Conservation (phyloP, 2,329 filamentous ascomycete species). For the Ascochyta pisi region DNA sequence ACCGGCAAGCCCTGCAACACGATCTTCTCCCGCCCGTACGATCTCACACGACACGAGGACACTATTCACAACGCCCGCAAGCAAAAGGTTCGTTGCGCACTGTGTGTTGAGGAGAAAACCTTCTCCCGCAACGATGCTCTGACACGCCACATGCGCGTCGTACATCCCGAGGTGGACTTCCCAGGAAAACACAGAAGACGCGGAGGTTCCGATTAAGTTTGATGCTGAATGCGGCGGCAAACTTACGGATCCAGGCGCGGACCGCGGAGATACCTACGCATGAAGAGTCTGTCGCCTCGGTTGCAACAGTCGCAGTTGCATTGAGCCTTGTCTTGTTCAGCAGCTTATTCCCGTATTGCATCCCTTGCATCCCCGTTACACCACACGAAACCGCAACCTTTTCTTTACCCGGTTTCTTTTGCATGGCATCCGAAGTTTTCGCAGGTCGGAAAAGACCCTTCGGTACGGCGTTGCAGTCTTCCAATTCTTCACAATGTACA, state of each 20-base stretch:
- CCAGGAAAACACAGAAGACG: slow-evolving; percentile 67
- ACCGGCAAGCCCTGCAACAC: slow-evolving; percentile 95
- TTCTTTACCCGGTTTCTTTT: neutral
- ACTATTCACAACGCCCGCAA: slow-evolving; percentile 96
- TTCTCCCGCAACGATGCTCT: slow-evolving; percentile 95
- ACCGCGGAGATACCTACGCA: neutral
- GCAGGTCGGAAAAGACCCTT: slow-evolving; percentile 13
- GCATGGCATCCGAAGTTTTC: slow-evolving; percentile 14
- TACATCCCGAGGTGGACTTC: slow-evolving; percentile 86
- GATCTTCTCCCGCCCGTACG: slow-evolving; percentile 93
- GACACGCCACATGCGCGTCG: slow-evolving; percentile 90
- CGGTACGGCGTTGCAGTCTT: slow-evolving; percentile 2
- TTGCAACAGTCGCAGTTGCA: slow-evolving; percentile 9
- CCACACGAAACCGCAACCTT: neutral
- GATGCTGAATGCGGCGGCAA: slow-evolving; percentile 15
- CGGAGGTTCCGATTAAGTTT: slow-evolving; percentile 46
- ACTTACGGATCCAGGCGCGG: neutral
- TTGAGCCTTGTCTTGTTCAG: neutral
- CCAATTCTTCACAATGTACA: slow-evolving; percentile 4
- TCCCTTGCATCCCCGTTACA: slow-evolving; percentile 6
- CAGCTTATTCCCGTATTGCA: neutral
- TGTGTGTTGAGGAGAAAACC: slow-evolving; percentile 95
- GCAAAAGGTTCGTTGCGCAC: slow-evolving; percentile 89
- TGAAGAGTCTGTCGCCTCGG: neutral
- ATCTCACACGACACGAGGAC: slow-evolving; percentile 94